Percentiles rank a stretch among this genome's conserved stretches.
Evolutionary conservation across 2,329 filamentous ascomycete species (phyloP).

Genomic region (Grosmannia huntii): DNA sequence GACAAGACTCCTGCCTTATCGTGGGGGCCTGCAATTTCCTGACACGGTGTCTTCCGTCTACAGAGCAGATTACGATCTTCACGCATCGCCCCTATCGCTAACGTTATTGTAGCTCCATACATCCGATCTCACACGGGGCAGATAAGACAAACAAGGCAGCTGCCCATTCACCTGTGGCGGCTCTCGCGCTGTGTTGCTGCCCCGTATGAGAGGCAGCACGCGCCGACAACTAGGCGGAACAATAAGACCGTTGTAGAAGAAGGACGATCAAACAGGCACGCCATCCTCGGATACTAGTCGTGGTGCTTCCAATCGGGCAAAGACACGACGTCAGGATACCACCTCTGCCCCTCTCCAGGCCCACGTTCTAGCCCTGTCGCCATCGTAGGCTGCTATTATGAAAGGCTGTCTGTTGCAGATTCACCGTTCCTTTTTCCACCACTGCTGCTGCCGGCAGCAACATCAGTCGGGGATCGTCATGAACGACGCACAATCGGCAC

Average conservation of each 20-base stretch:
- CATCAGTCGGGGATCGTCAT: background rate
- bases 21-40: background rate
- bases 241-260: background rate
- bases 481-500: background rate
- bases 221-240: background rate
- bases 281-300: background rate
- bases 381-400: no score
- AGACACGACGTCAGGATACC: no score
- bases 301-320: no score
- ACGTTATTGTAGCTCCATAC: background rate
- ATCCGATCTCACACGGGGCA: background rate
- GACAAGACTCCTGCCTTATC: background rate
- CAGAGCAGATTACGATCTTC: background rate
- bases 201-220: no score
- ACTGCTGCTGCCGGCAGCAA: background rate
- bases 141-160: background rate
- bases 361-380: no score
- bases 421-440: background rate
- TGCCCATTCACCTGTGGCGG: no score
- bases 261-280: background rate
- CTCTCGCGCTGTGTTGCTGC: no score
- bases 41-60: background rate
- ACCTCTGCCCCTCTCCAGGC: no score
- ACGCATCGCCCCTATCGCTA: background rate
- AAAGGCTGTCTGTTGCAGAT: no score